phyloP scores from a whole-genome alignment of 352 stramenopile genomes.

The Phytophthora citricola region DNA sequence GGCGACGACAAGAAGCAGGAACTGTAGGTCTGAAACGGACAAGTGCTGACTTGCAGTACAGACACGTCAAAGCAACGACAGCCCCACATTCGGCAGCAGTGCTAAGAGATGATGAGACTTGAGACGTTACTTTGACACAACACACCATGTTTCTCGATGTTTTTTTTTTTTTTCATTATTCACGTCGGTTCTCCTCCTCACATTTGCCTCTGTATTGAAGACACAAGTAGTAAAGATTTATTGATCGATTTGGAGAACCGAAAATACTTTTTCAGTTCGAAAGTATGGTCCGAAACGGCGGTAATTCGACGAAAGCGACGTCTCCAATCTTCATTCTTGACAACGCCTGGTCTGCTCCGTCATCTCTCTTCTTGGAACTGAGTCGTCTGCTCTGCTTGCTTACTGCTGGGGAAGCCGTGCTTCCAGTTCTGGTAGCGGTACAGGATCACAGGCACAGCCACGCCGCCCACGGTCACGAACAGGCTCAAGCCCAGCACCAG shows the following conservation, averaged over 20 bases:
- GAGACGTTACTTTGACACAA: background rate
- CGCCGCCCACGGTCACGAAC: conserved; percentile 71
- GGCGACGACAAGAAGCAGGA: conserved; percentile 67
- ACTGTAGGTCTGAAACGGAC: conserved; percentile 29
- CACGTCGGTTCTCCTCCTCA: conserved; percentile 19
- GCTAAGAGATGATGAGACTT: too few species aligned
- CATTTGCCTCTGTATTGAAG: conserved; percentile 3
- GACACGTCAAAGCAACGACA: background rate
- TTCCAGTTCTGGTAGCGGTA: conserved; percentile 92
- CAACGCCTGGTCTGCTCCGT: background rate
- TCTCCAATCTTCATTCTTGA: conserved; percentile 1
- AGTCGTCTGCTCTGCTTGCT: conserved; percentile 17
- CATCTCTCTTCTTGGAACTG: background rate
- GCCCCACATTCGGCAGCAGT: background rate
- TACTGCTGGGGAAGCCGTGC: conserved; percentile 87
- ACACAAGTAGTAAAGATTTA: conserved; percentile 18
- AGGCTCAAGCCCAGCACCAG: conserved; percentile 63
- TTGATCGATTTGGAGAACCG: conserved; percentile 6
- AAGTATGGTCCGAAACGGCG: background rate
- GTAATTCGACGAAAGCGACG: background rate
- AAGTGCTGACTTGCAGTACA: background rate
- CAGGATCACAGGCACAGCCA: conserved; percentile 65
- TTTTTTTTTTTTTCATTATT: conserved; percentile 38
- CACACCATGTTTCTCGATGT: conserved; percentile 4
- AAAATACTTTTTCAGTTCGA: conserved; percentile 32